A percentile compares a stretch with the other conserved stretches of the same genome.
phyloP scores from a whole-genome alignment of 371 early-diverging fungal genomes.

The Mucor plumbeus region DNA sequence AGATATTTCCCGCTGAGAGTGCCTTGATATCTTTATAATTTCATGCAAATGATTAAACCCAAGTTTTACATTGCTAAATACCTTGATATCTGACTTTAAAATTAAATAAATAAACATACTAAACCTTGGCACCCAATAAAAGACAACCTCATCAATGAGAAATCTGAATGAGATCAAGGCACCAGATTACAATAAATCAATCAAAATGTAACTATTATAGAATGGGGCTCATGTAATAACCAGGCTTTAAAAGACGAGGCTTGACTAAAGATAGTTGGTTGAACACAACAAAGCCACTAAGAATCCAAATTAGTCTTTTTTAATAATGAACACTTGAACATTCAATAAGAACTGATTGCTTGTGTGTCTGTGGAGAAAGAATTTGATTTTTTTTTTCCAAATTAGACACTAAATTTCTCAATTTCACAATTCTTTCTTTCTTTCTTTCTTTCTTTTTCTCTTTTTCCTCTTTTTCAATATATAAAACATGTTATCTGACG shows the following conservation, averaged over 20 bases:
- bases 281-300: conserved; percentile 29
- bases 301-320: conserved; percentile 11
- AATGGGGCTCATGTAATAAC: neutral
- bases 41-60: too few relatives aligned
- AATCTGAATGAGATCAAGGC: too few relatives aligned
- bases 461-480: conserved; percentile 1
- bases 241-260: neutral
- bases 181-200: neutral
- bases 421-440: neutral
- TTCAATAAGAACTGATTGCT: neutral
- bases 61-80: neutral
- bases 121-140: neutral
- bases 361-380: neutral
- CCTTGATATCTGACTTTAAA: neutral
- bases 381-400: neutral
- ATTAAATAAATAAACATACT: neutral
- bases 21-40: too few relatives aligned
- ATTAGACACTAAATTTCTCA: neutral
- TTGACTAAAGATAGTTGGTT: neutral
- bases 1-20: too few relatives aligned
- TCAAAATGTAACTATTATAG: neutral
- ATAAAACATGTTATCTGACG: conserved; percentile 31
- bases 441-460: conserved; percentile 9
- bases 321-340: neutral
- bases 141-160: neutral